Percentiles rank a stretch among this genome's conserved stretches.
These are phyloP conservation scores for Aspergillus neotritici DNA, from an alignment of 2,329 filamentous ascomycete genomes.

Conservation along the genomic window DNA sequence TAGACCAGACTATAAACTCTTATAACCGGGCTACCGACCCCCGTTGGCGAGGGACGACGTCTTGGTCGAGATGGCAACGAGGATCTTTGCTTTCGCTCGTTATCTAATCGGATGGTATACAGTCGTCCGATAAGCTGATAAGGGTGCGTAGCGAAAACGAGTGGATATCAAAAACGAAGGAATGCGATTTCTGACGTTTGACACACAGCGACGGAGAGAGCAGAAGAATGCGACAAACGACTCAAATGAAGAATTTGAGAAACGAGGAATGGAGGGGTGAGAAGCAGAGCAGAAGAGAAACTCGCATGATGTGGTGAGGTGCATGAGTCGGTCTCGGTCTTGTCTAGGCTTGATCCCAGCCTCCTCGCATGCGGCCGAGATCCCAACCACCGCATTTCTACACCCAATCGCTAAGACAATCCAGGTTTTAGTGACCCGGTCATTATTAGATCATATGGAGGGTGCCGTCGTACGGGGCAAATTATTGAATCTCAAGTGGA, in stretches of 20 bases:
- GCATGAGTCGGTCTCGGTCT: background rate
- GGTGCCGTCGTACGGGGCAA: too few relatives aligned
- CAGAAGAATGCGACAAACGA: constrained; percentile 14
- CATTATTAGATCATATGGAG: too few relatives aligned
- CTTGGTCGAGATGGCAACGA: too few relatives aligned
- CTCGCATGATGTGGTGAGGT: too few relatives aligned
- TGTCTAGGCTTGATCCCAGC: background rate
- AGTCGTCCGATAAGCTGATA: background rate
- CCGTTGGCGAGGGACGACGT: too few relatives aligned
- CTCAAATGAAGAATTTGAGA: constrained; percentile 2
- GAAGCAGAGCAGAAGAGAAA: constrained; percentile 5
- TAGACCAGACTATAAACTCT: too few relatives aligned
- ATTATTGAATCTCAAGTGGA: too few relatives aligned
- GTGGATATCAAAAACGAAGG: background rate
- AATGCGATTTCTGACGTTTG: too few relatives aligned
- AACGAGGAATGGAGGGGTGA: constrained; percentile 9
- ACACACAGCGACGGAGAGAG: background rate
- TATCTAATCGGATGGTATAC: background rate
- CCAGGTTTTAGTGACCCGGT: too few relatives aligned
- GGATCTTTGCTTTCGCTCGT: too few relatives aligned
- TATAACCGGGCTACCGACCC: too few relatives aligned
- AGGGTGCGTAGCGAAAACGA: too few relatives aligned
- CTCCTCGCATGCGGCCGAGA: background rate
- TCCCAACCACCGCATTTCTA: background rate
- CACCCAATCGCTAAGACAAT: background rate